Evolutionary conservation across 768 basidiomycete genomes (phyloP).

Genomic region (Termitomyces sp.): DNA sequence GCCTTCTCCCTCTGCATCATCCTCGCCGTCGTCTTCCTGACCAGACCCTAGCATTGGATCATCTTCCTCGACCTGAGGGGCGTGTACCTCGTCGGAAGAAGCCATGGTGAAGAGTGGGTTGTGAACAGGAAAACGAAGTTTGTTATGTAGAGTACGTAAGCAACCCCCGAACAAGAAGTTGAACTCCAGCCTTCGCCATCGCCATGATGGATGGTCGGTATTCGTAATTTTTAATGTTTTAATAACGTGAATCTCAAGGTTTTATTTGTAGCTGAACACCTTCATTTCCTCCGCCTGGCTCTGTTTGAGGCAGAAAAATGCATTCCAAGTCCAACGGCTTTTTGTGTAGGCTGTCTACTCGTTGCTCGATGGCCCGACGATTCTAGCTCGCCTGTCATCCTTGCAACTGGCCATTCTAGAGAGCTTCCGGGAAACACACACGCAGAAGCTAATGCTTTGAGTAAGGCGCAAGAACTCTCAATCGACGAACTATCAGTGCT

Average conservation of each 20-base stretch:
- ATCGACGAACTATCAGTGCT: constrained; percentile 35
- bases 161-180: neutral
- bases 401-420: constrained; percentile 84
- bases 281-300: constrained; percentile 55
- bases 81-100: constrained; percentile 36
- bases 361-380: constrained; percentile 40
- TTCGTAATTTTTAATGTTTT: neutral
- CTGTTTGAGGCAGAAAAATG: constrained; percentile 70
- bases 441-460: constrained; percentile 90
- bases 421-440: constrained; percentile 94
- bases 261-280: constrained; percentile 16
- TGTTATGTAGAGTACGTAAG: constrained; percentile 19
- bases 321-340: constrained; percentile 65
- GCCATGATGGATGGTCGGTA: constrained; percentile 11
- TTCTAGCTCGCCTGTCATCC: constrained; percentile 37
- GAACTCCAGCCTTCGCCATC: neutral
- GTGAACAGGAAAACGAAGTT: constrained; percentile 1
- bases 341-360: constrained; percentile 88
- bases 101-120: constrained; percentile 42
- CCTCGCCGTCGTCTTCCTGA: constrained; percentile 42
- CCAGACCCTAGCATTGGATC: constrained; percentile 57
- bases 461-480: constrained; percentile 55
- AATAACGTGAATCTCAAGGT: neutral
- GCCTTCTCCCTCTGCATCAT: constrained; percentile 40
- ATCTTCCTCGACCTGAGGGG: constrained; percentile 26